These are phyloP conservation scores for Entonaema liquescens DNA, from an alignment of 495 filamentous ascomycete genomes.

Conservation along the genomic window DNA sequence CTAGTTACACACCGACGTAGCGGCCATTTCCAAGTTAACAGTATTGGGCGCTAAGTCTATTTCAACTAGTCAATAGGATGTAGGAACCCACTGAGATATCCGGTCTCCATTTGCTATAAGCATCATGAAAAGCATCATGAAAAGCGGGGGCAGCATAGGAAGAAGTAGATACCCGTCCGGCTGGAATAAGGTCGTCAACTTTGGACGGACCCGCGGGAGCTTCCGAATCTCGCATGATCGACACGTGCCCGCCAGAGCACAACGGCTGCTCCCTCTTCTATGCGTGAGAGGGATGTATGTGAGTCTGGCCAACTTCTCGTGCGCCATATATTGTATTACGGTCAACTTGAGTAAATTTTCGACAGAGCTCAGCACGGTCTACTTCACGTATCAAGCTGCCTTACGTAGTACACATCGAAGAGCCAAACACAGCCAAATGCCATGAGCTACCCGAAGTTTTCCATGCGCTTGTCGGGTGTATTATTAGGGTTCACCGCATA, in stretches of 20 bases:
- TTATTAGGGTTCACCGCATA: neutral
- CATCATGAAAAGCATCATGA: neutral
- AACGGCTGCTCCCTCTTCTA: neutral
- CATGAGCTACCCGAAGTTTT: neutral
- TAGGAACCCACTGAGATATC: no score
- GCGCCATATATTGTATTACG: neutral
- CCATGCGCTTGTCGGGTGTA: no score
- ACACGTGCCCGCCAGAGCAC: conserved; percentile 27
- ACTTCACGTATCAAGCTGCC: no score
- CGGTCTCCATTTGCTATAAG: no score
- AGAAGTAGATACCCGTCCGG: conserved; percentile 22
- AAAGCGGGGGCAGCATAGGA: conserved; percentile 15
- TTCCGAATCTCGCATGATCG: conserved; percentile 33
- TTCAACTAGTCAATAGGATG: no score
- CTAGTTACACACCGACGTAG: no score
- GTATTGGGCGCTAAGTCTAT: no score
- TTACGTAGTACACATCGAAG: no score
- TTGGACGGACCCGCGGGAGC: conserved; percentile 20
- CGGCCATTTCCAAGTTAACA: no score
- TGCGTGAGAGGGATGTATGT: neutral
- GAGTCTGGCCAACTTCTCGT: conserved; percentile 16
- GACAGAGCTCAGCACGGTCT: neutral
- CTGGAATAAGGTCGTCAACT: conserved; percentile 21
- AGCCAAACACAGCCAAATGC: neutral
- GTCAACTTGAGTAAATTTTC: neutral